Evolutionary conservation across 805 yeast genomes (phyloP).

Genomic region (Yarrowia sp.): DNA sequence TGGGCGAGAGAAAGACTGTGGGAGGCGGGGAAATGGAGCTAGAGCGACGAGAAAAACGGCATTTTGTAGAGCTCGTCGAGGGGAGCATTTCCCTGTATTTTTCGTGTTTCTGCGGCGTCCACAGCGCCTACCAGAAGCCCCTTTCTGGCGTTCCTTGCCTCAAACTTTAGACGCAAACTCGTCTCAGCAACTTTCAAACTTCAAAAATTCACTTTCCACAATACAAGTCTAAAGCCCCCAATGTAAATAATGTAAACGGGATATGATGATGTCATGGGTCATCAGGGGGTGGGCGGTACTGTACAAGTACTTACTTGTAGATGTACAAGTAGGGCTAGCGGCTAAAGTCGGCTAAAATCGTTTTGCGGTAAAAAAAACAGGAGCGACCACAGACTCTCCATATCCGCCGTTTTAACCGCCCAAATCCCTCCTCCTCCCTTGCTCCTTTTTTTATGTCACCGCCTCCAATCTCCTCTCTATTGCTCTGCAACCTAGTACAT

Average conservation of each 20-base stretch:
- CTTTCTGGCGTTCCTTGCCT: neutral
- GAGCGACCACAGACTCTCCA: too few relatives aligned
- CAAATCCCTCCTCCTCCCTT: too few relatives aligned
- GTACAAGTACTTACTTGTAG: too few relatives aligned
- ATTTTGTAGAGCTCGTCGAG: neutral
- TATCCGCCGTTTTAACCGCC: too few relatives aligned
- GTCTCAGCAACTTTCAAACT: constrained; percentile 13
- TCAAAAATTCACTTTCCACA: neutral
- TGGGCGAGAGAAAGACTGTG: neutral
- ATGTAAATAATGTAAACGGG: constrained; percentile 32
- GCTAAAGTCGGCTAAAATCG: neutral
- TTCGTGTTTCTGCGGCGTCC: too few relatives aligned
- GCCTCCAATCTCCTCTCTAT: constrained; percentile 1
- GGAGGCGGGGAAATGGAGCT: too few relatives aligned
- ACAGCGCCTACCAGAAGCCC: neutral
- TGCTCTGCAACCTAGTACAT: constrained; percentile 36
- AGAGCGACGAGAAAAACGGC: neutral
- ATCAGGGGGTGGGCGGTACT: constrained; percentile 24
- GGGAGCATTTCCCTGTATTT: neutral
- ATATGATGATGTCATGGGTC: constrained; percentile 34
- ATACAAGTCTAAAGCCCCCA: constrained; percentile 20
- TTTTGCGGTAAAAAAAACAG: neutral
- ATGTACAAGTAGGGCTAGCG: too few relatives aligned
- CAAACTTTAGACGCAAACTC: constrained; percentile 34
- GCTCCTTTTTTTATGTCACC: neutral